Evolutionary conservation across 306 rosid genomes (phyloP), one percentile per base, ranked within the genome.

Genomic region (Coriaria nepalensis): DNA sequence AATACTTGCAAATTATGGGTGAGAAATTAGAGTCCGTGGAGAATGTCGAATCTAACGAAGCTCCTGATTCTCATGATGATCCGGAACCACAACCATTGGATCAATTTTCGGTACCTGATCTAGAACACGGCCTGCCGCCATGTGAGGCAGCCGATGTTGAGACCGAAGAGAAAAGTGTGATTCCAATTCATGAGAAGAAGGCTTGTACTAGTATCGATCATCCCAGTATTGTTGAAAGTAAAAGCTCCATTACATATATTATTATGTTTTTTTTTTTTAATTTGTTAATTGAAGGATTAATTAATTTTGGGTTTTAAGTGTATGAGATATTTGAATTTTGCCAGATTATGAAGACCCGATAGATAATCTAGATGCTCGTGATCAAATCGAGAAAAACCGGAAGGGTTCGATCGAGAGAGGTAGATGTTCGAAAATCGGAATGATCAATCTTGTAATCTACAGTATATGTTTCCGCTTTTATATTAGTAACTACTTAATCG

Each of bases 361-460:
- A 83, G 82, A 71, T 44, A 59, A 44, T 61, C 65, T 48, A 8
- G 81, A 71, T 56, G 35, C 67, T 47, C 43, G 34, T 33, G 44
- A 10, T 15, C 29, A 20, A 1, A 20, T 1, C 29, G 68, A 53
- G 53, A 68, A 68, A 10, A 62, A 40, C 35, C 0, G 43, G 4
- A 67, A 33, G 39, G 77, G 47, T 37, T 57, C 63, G 44, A 42
- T 11, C 13, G 65, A 65, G 43, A 69, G 50, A 66, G 85, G 88
- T 82, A 37, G 29, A 20, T 20, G 2, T 1, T 20, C 29, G 3
- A 3, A 20, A 20, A 20, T 20, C 29, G 29, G 47, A 14, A 10
- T 32, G n/a, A 13, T 54, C n/a, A 44, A n/a, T 5, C 3, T 20
- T 3, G 29, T 20, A 20, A 20, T 20, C 29, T 20, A 20, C 29